A percentile compares a stretch with the other conserved stretches of the same genome.
Conservation (phyloP, 1,284 basidiomycete species). For the Marasmius tenuissimus region DNA sequence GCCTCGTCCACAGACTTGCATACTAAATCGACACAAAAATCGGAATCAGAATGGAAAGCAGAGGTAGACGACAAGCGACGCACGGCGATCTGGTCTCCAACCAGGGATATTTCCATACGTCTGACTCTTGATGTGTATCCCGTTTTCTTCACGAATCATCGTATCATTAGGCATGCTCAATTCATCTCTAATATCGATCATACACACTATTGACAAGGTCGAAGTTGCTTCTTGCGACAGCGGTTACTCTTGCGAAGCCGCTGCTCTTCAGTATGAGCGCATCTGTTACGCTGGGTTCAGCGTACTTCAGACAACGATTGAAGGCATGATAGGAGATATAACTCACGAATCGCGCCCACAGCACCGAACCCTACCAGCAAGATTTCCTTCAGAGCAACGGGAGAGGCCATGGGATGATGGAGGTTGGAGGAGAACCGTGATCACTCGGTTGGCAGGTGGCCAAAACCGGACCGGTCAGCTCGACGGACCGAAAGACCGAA, state of each 20-base stretch:
- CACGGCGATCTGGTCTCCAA: conserved; percentile 19
- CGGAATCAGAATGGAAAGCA: background rate
- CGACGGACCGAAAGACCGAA: no score
- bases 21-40: conserved; percentile 2
- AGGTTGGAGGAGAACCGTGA: no score
- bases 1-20: conserved; percentile 12
- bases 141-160: conserved; percentile 8
- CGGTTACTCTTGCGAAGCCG: conserved; percentile 16
- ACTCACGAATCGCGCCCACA: conserved; percentile 18
- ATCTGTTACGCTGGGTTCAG: conserved; percentile 4
- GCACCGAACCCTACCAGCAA: conserved; percentile 19
- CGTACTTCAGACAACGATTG: background rate
- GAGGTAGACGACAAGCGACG: background rate
- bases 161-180: background rate
- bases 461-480: no score
- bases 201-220: conserved; percentile 13
- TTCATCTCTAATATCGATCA: background rate
- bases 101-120: conserved; percentile 13
- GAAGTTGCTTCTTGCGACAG: conserved; percentile 20
- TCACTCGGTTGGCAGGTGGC: no score
- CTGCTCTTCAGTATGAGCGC: conserved; percentile 12
- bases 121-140: conserved; percentile 16
- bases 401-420: background rate
- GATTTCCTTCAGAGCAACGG: conserved; percentile 11
- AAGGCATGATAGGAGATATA: background rate